These are phyloP conservation scores for Claviceps humidiphila DNA, from an alignment of 2,329 filamentous ascomycete genomes.

Conservation along the genomic window DNA sequence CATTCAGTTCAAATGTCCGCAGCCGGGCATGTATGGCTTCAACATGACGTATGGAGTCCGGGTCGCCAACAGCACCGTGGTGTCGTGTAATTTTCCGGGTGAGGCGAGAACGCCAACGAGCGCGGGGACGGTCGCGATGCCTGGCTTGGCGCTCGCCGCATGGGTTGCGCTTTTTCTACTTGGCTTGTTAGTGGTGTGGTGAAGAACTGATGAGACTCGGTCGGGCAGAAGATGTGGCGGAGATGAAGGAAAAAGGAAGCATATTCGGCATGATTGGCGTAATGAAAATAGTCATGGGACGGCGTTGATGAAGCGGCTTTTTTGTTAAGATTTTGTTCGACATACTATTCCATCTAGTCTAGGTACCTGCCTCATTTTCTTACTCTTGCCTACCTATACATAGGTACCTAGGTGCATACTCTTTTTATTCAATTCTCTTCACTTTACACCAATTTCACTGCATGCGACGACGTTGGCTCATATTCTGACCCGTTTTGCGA, in stretches of 20 bases:
- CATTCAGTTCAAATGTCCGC: slow-evolving; percentile 66
- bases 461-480: background rate
- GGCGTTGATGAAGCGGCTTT: background rate
- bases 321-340: background rate
- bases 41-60: slow-evolving; percentile 22
- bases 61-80: slow-evolving; percentile 9
- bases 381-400: background rate
- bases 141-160: slow-evolving; percentile 6
- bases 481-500: background rate
- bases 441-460: background rate
- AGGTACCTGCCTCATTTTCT: background rate
- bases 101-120: slow-evolving; percentile 20
- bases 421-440: background rate
- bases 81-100: slow-evolving; percentile 26
- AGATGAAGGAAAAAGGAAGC: background rate
- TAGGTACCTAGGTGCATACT: too few relatives aligned
- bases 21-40: slow-evolving; percentile 19
- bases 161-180: background rate
- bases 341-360: too few relatives aligned
- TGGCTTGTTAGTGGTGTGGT: background rate
- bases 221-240: background rate
- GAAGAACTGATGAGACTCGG: background rate
- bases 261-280: background rate
- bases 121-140: slow-evolving; percentile 7
- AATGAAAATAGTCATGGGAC: background rate